Conservation (phyloP, 2,329 filamentous ascomycete species). For the Nemania sp. region DNA sequence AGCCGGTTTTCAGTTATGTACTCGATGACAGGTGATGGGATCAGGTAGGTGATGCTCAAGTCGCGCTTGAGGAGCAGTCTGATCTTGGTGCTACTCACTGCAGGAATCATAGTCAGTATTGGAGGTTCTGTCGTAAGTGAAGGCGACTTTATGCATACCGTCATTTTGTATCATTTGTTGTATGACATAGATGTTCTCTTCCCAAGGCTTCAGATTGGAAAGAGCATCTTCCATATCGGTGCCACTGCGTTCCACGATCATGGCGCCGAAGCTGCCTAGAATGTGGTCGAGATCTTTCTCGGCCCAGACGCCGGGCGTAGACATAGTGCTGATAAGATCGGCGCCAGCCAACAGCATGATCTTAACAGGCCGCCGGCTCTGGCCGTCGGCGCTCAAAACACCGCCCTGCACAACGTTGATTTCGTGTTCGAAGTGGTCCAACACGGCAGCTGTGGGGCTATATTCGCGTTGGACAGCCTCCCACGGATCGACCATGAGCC, state of each 20-base stretch:
- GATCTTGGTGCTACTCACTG: constrained; percentile 78
- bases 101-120: constrained; percentile 14
- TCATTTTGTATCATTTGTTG: constrained; percentile 87
- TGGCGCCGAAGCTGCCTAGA: constrained; percentile 75
- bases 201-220: constrained; percentile 77
- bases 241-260: constrained; percentile 84
- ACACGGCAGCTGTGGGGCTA: constrained; percentile 82
- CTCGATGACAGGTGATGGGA: constrained; percentile 66
- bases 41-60: constrained; percentile 79
- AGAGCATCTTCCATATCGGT: constrained; percentile 89
- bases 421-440: constrained; percentile 90
- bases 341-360: constrained; percentile 83
- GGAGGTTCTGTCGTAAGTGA: neutral
- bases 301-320: constrained; percentile 76
- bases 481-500: constrained; percentile 87
- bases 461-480: constrained; percentile 86
- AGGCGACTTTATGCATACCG: constrained; percentile 22
- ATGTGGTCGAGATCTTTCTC: constrained; percentile 85
- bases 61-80: constrained; percentile 66
- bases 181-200: constrained; percentile 85
- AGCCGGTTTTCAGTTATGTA: constrained; percentile 71
- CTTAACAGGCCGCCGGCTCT: constrained; percentile 64
- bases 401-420: constrained; percentile 80
- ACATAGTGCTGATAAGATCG: constrained; percentile 76
- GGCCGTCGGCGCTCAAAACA: constrained; percentile 68